Evolutionary conservation across 345 rosid species (phyloP), one percentile per base, ranked within the genome.

Genomic region (Durio zibethinus): DNA sequence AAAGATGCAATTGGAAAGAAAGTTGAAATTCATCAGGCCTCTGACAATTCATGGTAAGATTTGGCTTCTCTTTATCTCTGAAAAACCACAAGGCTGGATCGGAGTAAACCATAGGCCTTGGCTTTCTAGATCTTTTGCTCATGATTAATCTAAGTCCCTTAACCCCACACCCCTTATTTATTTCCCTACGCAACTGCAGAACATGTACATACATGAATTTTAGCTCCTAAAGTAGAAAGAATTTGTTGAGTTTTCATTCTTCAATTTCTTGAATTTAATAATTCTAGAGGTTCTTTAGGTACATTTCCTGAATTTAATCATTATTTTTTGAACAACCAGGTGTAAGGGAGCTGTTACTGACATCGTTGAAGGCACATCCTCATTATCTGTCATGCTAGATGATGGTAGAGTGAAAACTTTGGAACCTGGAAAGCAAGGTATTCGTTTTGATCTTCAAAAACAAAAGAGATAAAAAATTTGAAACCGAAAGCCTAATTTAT

Each of bases 1-100:
- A 92, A 90, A 82, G 98, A 97, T 79, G 94, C 97, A 9, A 82
- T 88, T 82, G 99, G 98, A 14, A 97, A 94, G 89, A 85, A 88
- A 78, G 97, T 94, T 72, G 96, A 92, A 89, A 90, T 96, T 84
- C 98, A 94, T 72, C 94, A 94, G 70, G 86, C 89, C 77, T 88
- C 94, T 2, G 97, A 97, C 74, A 80, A 89, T 87, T 85, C 98
- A 75, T 97, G 99, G 98, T 96, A 77, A 84, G 87, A 79, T 77
- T 68, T 47, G n/a, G 36, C 76, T 66, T 61, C 4, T 60, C 59
- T 69, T 23, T 73, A 12, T 52, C 59, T 1, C 4, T 14, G 80
- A 29, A 8, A 54, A 38, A 23, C 35, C 25, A 50, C 23, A 25
- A 27, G 62, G 59, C 73, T 20, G 31, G 57, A 75, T 53, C 12